Conservation (phyloP, 2,329 filamentous ascomycete genomes). For the Orbilia brochopaga region DNA sequence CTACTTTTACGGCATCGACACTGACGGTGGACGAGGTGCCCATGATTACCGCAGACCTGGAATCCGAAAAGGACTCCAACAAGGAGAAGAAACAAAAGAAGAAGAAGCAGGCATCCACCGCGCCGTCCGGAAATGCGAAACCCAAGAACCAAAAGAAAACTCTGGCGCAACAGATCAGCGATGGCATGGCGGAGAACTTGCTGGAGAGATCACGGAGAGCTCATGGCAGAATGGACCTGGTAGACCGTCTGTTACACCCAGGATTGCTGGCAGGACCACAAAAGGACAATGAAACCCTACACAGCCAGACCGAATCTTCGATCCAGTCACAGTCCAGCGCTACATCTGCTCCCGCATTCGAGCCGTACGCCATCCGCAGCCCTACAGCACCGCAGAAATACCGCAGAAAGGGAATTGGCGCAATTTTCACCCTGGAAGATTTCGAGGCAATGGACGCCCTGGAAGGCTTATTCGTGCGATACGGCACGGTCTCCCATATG, state of each 20-base stretch:
- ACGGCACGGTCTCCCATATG: slow-evolving; percentile 60
- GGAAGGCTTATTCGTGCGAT: slow-evolving; percentile 55
- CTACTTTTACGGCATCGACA: too few relatives aligned
- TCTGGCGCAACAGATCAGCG: background rate
- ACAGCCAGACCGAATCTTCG: background rate
- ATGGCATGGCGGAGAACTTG: background rate
- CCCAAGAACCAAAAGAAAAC: background rate
- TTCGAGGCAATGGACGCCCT: slow-evolving; percentile 56
- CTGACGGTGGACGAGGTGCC: too few relatives aligned
- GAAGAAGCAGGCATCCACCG: background rate
- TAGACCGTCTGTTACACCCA: background rate
- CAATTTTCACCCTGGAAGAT: slow-evolving; percentile 56
- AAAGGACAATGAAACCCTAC: background rate
- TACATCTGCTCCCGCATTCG: background rate
- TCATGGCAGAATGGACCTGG: background rate
- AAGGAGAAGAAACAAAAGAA: background rate
- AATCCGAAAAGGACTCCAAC: too few relatives aligned
- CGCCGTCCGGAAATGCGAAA: background rate
- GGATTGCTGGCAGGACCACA: background rate
- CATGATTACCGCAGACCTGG: too few relatives aligned
- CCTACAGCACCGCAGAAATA: background rate
- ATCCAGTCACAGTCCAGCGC: background rate
- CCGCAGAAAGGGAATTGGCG: background rate
- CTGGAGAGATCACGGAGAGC: background rate
- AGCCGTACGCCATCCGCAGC: background rate